These are phyloP conservation scores for Fraxinus xanthoxyloides DNA, from an alignment of 305 asterid genomes.

Conservation along the genomic window DNA sequence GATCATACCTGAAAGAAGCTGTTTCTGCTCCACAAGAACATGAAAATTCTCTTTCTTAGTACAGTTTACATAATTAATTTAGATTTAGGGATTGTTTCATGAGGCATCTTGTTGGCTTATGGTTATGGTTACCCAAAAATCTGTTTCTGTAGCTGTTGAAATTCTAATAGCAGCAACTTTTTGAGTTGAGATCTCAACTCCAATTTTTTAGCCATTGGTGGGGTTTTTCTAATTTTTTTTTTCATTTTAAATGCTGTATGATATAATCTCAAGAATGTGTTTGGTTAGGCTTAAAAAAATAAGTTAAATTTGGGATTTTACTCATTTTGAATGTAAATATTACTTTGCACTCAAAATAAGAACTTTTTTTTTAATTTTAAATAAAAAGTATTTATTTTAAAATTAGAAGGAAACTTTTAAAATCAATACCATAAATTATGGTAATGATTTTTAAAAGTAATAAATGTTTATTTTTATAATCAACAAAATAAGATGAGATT, in stretches of 20 bases:
- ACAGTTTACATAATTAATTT: too few relatives aligned
- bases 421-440: too few relatives aligned
- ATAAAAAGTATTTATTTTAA: not conserved
- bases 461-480: too few relatives aligned
- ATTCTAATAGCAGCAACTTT: not conserved
- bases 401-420: too few relatives aligned
- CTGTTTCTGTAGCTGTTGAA: not conserved
- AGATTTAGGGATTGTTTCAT: not conserved
- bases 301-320: too few relatives aligned
- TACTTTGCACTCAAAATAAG: not conserved
- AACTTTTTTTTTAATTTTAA: not conserved
- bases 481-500: not conserved
- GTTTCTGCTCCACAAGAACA: constrained; percentile 42
- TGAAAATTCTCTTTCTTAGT: not conserved
- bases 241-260: too few relatives aligned
- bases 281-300: not conserved
- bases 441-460: too few relatives aligned
- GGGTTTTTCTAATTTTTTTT: not conserved
- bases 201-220: not conserved
- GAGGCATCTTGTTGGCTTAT: not conserved
- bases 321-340: not conserved
- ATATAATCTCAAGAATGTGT: too few relatives aligned
- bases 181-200: too few relatives aligned
- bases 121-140: not conserved
- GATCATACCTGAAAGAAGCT: constrained; percentile 62